Evolutionary conservation across 2,329 filamentous ascomycete species (phyloP).

Genomic region (Annulohypoxylon truncatum): DNA sequence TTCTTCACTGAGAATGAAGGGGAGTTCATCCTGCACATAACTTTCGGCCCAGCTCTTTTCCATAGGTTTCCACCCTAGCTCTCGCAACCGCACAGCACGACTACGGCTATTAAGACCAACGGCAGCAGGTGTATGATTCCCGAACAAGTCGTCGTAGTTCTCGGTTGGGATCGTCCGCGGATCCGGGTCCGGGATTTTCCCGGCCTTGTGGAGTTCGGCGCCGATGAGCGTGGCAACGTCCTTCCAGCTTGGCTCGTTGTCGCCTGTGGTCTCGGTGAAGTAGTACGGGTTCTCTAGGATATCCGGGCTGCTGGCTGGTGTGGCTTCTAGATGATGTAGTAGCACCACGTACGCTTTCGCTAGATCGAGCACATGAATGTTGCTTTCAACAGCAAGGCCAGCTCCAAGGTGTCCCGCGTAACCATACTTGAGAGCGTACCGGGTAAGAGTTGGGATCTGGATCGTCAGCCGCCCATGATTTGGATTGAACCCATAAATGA

Average conservation of each 20-base stretch:
- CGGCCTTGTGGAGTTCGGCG: conserved; percentile 51
- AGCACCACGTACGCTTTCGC: conserved; percentile 58
- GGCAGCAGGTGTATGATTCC: conserved; percentile 50
- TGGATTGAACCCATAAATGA: conserved; percentile 59
- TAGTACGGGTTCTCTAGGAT: conserved; percentile 60
- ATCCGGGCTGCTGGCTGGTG: conserved; percentile 41
- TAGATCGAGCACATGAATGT: conserved; percentile 61
- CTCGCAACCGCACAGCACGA: conserved; percentile 56
- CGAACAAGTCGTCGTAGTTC: conserved; percentile 56
- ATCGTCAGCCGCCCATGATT: conserved; percentile 57
- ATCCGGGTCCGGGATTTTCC: conserved; percentile 52
- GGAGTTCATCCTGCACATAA: conserved; percentile 57
- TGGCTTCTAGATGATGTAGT: conserved; percentile 58
- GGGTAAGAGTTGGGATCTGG: conserved; percentile 59
- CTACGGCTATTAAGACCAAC: conserved; percentile 58
- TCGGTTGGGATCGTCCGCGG: conserved; percentile 52
- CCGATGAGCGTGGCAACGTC: conserved; percentile 55
- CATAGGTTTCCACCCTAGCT: conserved; percentile 58
- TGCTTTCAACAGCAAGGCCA: conserved; percentile 55
- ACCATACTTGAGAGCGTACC: conserved; percentile 61
- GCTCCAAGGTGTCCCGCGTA: conserved; percentile 58
- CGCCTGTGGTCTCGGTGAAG: conserved; percentile 58
- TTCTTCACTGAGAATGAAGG: conserved; percentile 51
- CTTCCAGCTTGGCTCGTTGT: conserved; percentile 57
- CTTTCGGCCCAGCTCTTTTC: conserved; percentile 57